Evolutionary conservation across 2,329 filamentous ascomycete genomes (phyloP).

Genomic region (Xylaria sp.): DNA sequence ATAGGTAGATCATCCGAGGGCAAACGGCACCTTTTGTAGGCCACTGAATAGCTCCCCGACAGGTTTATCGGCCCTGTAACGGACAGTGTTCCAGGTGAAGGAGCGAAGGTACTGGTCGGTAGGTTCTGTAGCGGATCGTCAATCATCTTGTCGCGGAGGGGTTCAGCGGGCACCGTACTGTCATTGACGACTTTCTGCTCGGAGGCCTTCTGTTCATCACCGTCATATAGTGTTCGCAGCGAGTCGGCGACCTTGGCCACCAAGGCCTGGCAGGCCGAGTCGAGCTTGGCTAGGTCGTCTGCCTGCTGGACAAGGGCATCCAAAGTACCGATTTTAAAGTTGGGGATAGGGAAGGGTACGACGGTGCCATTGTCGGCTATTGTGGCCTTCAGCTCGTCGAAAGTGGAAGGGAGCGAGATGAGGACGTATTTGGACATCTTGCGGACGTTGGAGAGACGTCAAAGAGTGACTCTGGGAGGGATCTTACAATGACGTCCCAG

Average conservation of each 20-base stretch:
- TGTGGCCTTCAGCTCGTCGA: slow-evolving; percentile 78
- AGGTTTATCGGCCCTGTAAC: slow-evolving; percentile 93
- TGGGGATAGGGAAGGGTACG: slow-evolving; percentile 82
- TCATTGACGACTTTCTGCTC: slow-evolving; percentile 95
- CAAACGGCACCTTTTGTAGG: slow-evolving; percentile 77
- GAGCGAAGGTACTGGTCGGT: slow-evolving; percentile 90
- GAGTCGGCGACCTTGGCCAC: slow-evolving; percentile 91
- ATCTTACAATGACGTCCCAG: slow-evolving; percentile 37
- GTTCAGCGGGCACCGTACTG: slow-evolving; percentile 66
- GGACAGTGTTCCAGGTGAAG: slow-evolving; percentile 97
- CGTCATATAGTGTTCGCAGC: slow-evolving; percentile 82
- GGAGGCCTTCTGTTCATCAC: slow-evolving; percentile 82
- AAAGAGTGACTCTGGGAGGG: slow-evolving; percentile 25
- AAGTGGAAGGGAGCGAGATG: slow-evolving; percentile 87
- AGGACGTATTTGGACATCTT: slow-evolving; percentile 77
- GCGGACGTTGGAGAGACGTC: slow-evolving; percentile 31
- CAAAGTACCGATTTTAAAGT: slow-evolving; percentile 97
- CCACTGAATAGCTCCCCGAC: slow-evolving; percentile 87
- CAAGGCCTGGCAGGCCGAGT: slow-evolving; percentile 80
- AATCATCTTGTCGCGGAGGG: slow-evolving; percentile 42
- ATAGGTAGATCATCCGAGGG: background rate
- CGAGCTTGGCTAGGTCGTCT: slow-evolving; percentile 92
- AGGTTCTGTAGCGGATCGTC: slow-evolving; percentile 73
- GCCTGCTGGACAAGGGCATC: slow-evolving; percentile 96
- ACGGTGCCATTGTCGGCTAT: slow-evolving; percentile 82